These are phyloP conservation scores for Bacterosira constricta DNA, from an alignment of 108 stramenopile species.

Conservation along the genomic window DNA sequence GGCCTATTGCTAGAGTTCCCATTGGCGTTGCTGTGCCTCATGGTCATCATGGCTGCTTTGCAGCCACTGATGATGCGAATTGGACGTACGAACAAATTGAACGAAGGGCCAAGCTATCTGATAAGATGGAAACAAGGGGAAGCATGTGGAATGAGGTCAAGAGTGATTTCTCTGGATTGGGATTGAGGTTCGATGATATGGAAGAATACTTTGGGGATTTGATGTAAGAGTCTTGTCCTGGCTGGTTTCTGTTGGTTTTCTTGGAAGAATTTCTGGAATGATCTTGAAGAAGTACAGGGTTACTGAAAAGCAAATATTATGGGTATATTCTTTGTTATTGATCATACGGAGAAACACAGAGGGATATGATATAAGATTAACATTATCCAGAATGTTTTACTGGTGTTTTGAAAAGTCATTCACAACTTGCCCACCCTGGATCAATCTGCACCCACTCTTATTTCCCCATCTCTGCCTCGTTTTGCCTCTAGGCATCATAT, in stretches of 20 bases:
- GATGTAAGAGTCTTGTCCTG: conserved; percentile 26
- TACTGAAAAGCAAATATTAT: too few species aligned
- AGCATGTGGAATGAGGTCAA: conserved; percentile 91
- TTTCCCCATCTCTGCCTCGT: too few species aligned
- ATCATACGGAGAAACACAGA: too few species aligned
- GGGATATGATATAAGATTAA: too few species aligned
- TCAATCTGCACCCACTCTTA: too few species aligned
- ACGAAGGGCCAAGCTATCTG: conserved; percentile 77
- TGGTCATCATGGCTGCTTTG: conserved; percentile 82
- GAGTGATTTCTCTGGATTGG: conserved; percentile 89
- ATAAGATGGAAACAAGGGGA: conserved; percentile 85
- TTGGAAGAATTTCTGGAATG: background rate
- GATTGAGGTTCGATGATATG: conserved; percentile 86
- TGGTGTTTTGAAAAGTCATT: too few species aligned
- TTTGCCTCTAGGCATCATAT: too few species aligned
- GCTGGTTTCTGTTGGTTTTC: too few species aligned
- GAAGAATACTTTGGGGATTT: conserved; percentile 83
- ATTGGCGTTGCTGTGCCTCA: conserved; percentile 80
- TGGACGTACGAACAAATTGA: conserved; percentile 81
- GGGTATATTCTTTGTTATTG: too few species aligned
- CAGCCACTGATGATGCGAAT: conserved; percentile 61
- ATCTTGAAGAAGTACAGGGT: too few species aligned
- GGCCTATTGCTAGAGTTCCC: conserved; percentile 72
- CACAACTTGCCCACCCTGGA: too few species aligned
- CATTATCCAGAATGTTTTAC: too few species aligned